Conservation (phyloP, 352 stramenopile genomes). For the Globisporangium canariense region DNA sequence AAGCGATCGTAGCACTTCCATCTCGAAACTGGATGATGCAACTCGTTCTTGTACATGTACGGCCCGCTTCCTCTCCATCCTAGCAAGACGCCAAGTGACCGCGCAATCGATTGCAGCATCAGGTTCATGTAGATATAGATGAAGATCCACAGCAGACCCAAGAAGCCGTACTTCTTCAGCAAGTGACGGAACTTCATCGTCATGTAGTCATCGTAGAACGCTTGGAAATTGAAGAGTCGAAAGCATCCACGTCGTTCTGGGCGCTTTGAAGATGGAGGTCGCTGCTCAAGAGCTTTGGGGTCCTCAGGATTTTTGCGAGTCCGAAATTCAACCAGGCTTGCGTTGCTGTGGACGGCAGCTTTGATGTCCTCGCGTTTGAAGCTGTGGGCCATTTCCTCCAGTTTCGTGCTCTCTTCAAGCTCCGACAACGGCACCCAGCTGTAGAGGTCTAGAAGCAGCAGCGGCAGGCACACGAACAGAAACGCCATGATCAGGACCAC, state of each 20-base stretch:
- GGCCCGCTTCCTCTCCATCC: slow-evolving; percentile 29
- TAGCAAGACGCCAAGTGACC: slow-evolving; percentile 33
- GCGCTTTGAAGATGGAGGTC: background rate
- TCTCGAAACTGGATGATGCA: slow-evolving; percentile 22
- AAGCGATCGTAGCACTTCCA: slow-evolving; percentile 39
- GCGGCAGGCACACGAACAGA: slow-evolving; percentile 48
- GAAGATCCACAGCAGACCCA: slow-evolving; percentile 41
- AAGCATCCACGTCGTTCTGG: background rate
- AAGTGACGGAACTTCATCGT: slow-evolving; percentile 26
- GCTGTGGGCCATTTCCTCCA: slow-evolving; percentile 28
- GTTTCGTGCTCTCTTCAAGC: slow-evolving; percentile 27
- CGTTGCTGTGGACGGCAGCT: slow-evolving; percentile 54
- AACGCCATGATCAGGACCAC: slow-evolving; percentile 41
- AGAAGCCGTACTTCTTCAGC: slow-evolving; percentile 36
- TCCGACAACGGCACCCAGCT: slow-evolving; percentile 53
- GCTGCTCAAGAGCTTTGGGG: background rate
- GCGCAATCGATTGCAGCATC: slow-evolving; percentile 47
- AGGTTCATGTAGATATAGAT: slow-evolving; percentile 47
- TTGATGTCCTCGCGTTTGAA: slow-evolving; percentile 34
- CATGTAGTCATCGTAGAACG: slow-evolving; percentile 44
- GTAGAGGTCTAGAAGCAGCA: slow-evolving; percentile 56
- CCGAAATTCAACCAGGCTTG: slow-evolving; percentile 31
- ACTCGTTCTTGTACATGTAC: slow-evolving; percentile 47
- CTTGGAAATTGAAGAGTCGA: slow-evolving; percentile 13
- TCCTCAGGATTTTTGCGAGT: background rate